These are phyloP conservation scores for Trapa bicornis DNA, from an alignment of 345 rosid species.

Conservation along the genomic window DNA sequence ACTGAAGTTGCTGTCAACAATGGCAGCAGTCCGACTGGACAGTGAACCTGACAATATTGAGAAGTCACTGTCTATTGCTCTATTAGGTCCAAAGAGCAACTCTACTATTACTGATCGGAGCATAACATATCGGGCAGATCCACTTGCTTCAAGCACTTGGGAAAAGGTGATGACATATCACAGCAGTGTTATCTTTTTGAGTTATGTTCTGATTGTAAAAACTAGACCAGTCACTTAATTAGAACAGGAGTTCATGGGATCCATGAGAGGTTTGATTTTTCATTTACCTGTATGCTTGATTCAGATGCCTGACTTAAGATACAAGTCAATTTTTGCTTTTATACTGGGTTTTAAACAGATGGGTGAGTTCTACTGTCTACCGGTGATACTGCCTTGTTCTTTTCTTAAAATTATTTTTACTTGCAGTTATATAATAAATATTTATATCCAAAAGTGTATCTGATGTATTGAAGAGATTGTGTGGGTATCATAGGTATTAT, in stretches of 20 bases:
- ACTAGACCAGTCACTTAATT: neutral
- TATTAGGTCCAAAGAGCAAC: conserved; percentile 37
- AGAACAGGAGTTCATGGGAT: neutral
- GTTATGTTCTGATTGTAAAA: neutral
- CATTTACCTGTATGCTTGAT: neutral
- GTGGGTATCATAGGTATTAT: neutral
- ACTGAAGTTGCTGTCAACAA: conserved; percentile 74
- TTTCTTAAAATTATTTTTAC: neutral
- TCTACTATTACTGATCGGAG: conserved; percentile 38
- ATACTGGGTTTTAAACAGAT: neutral
- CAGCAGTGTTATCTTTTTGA: neutral
- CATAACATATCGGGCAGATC: conserved; percentile 37
- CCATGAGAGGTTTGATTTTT: neutral
- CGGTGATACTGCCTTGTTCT: neutral
- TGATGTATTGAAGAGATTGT: neutral
- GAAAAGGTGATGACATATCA: conserved; percentile 49
- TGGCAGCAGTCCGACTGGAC: conserved; percentile 78
- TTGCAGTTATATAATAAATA: neutral
- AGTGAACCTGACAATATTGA: conserved; percentile 64
- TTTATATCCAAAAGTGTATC: neutral
- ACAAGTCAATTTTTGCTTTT: neutral
- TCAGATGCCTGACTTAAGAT: neutral
- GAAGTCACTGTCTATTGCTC: conserved; percentile 39
- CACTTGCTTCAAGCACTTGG: conserved; percentile 93
- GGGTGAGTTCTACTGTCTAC: neutral